Conservation (phyloP, 768 basidiomycete genomes). For the Amanita rimosa region DNA sequence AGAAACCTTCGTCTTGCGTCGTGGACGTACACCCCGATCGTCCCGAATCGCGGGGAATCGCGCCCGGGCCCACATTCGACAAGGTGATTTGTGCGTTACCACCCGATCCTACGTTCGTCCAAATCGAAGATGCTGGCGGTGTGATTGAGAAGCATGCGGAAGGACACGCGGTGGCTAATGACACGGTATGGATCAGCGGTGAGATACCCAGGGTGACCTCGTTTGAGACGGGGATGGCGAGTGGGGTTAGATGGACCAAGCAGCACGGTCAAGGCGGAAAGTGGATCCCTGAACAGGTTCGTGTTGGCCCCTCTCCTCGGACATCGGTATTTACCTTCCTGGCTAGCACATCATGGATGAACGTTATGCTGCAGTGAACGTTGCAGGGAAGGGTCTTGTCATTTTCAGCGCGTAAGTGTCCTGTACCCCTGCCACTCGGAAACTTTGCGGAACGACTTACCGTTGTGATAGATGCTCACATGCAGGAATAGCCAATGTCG, state of each 20-base stretch:
- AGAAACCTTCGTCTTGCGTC: conserved; percentile 20
- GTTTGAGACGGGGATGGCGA: conserved; percentile 59
- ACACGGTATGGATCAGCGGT: conserved; percentile 67
- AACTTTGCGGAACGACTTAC: neutral
- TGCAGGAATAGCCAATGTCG: conserved; percentile 79
- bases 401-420: conserved; percentile 74
- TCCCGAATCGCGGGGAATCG: conserved; percentile 65
- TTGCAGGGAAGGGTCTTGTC: conserved; percentile 71
- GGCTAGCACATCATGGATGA: conserved; percentile 72
- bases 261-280: conserved; percentile 19
- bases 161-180: conserved; percentile 56
- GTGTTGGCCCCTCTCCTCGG: conserved; percentile 1
- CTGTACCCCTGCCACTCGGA: neutral
- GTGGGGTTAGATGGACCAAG: conserved; percentile 52
- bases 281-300: conserved; percentile 49
- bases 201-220: conserved; percentile 63
- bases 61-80: conserved; percentile 46
- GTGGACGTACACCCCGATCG: conserved; percentile 74
- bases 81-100: conserved; percentile 51
- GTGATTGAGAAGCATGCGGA: conserved; percentile 41
- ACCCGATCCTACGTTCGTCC: conserved; percentile 60
- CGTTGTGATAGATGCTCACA: conserved; percentile 34
- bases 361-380: conserved; percentile 66
- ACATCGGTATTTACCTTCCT: neutral
- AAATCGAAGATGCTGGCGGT: conserved; percentile 46